Conservation (phyloP, 2,329 filamentous ascomycete genomes). For the Colletotrichum tropicicola region DNA sequence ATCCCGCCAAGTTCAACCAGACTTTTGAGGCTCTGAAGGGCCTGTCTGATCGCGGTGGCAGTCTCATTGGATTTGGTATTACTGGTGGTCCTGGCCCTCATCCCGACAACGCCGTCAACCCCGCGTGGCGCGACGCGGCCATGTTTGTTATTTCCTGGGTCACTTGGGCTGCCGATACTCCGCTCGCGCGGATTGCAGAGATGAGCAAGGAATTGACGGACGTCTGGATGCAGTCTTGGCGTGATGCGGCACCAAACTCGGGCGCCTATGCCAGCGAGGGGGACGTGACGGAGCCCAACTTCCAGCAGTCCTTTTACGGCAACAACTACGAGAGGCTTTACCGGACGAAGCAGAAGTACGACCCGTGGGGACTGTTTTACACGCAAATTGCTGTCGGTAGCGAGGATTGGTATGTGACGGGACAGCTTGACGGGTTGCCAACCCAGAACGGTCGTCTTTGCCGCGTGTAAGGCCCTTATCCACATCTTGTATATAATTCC, state of each 20-base stretch:
- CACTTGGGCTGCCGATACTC: constrained; percentile 36
- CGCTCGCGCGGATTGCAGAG: constrained; percentile 35
- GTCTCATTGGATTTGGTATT: too few species aligned
- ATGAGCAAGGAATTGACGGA: constrained; percentile 39
- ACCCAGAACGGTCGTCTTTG: background rate
- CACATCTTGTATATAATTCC: too few species aligned
- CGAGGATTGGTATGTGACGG: constrained; percentile 43
- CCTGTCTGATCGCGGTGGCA: too few species aligned
- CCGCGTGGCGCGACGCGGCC: constrained; percentile 50
- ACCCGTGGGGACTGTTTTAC: constrained; percentile 46
- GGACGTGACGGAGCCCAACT: constrained; percentile 46
- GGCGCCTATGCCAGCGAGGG: constrained; percentile 43
- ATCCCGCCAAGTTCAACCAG: constrained; percentile 32
- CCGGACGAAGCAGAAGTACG: constrained; percentile 43
- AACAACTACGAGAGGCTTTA: constrained; percentile 44
- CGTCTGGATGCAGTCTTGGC: constrained; percentile 33
- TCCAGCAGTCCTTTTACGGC: constrained; percentile 47
- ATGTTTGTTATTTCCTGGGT: constrained; percentile 42
- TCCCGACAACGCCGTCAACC: constrained; percentile 44
- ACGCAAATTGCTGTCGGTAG: constrained; percentile 46
- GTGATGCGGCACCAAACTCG: constrained; percentile 34
- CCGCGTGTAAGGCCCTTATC: background rate
- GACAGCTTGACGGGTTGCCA: background rate
- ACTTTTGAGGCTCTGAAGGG: too few species aligned
- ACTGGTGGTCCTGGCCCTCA: too few species aligned